Base-by-base conservation (phyloP, 2,329 filamentous ascomycete genomes). In the Paecilomyces sp. region DNA sequence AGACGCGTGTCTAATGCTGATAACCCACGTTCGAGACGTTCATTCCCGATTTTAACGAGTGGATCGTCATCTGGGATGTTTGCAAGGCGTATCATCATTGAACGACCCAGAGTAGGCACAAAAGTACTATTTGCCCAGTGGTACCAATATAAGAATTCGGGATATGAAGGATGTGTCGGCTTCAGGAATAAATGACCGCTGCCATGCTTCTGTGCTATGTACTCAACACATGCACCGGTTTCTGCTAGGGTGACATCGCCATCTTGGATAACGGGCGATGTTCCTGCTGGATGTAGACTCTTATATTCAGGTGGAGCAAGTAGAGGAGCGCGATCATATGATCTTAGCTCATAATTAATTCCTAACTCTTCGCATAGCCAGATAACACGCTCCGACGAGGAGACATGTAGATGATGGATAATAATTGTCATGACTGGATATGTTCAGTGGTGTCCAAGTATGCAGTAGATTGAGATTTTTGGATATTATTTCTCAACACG, bases 331-430 rank as follows among this genome's bases (percentile, higher is more conserved):
- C 81, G 79, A 56, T 75, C 61, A 74, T 85, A 77, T 50, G 74
- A 71, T 59, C 75, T 74, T 11, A 84, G 70, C 1, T 75, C 67
- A 68, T 88, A 88, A 1, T 75, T 68, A 57, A 89, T 71, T 55
- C 72, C 70, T 18, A 88, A 81, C 70, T 89, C 86, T 70, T 89
- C 86, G 69, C 84, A 84, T 54, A 88, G 80, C 80, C 83, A 88
- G 66, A 82, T 74, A 57, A 88, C 78, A 50, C 86, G 84, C 69
- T 88, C 85, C 36, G 85, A 87, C 68, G 88, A 85, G 11, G 83
- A 85, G 68, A 77, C 66, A 54, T 78, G 74, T n/a, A 85, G 79
- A 64, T 85, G 83, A 66, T 85, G 82, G 22, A 84, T 54, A 24
- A 54, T 60, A 28, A 28, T 28, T 28, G 25, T 28, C 25, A 28